Percentiles rank a stretch among this genome's conserved stretches.
These are phyloP conservation scores for Arachis hypogaea DNA, from an alignment of 306 rosid species.

Conservation along the genomic window DNA sequence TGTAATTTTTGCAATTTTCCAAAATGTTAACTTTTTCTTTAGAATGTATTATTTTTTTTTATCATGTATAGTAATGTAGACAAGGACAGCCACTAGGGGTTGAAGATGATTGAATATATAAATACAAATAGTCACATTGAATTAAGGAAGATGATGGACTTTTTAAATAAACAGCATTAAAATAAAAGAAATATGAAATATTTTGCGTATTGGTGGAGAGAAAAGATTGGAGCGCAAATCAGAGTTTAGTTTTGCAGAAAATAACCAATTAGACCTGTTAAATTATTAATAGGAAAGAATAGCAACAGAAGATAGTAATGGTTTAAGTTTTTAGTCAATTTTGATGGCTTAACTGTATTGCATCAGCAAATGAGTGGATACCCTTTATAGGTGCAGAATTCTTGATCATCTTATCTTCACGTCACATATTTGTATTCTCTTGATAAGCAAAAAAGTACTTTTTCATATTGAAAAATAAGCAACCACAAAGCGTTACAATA, in stretches of 20 bases:
- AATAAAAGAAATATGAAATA: neutral
- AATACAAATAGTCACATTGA: constrained; percentile 7
- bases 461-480: constrained; percentile 15
- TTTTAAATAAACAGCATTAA: constrained; percentile 1
- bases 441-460: neutral
- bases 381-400: neutral
- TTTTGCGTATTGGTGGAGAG: neutral
- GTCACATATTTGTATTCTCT: neutral
- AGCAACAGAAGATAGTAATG: neutral
- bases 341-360: constrained; percentile 28
- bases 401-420: constrained; percentile 7
- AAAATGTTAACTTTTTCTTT: neutral
- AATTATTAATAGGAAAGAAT: constrained; percentile 1
- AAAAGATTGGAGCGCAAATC: neutral
- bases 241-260: neutral
- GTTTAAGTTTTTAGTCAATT: constrained; percentile 26
- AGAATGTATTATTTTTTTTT: neutral
- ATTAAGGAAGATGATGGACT: neutral
- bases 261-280: neutral
- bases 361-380: neutral
- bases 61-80: constrained; percentile 4
- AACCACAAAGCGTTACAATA: constrained; percentile 7
- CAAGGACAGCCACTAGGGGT: constrained; percentile 9
- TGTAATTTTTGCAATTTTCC: constrained; percentile 6
- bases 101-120: neutral